Evolutionary conservation across 78 protist species (phyloP).

Genomic region (Dictyostelium capitatum): DNA sequence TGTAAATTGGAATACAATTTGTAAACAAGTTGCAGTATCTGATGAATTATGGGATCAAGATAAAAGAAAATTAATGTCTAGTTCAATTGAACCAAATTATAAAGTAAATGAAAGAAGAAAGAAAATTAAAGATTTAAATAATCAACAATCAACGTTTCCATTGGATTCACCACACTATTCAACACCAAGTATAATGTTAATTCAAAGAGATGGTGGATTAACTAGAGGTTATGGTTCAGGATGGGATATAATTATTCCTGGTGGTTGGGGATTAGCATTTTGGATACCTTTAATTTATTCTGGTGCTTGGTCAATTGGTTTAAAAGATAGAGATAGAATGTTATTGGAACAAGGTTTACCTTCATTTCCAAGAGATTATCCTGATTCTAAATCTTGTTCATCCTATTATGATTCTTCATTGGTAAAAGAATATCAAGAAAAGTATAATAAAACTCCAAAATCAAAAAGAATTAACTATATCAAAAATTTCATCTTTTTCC

Average conservation of each 20-base stretch:
- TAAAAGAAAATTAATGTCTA: background rate
- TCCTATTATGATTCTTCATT: background rate
- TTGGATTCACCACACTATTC: background rate
- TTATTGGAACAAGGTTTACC: constrained; percentile 72
- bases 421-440: background rate
- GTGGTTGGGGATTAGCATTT: constrained; percentile 71
- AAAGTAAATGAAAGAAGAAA: constrained; percentile 46
- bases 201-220: constrained; percentile 75
- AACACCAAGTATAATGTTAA: constrained; percentile 36
- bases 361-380: constrained; percentile 60
- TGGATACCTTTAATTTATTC: constrained; percentile 73
- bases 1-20: constrained; percentile 26
- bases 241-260: constrained; percentile 80
- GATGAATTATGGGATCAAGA: constrained; percentile 2
- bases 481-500: constrained; percentile 43
- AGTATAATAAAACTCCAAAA: constrained; percentile 59
- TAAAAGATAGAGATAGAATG: constrained; percentile 56
- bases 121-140: constrained; percentile 19
- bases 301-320: constrained; percentile 79
- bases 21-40: constrained; percentile 30
- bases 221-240: constrained; percentile 77
- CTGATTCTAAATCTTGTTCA: constrained; percentile 15
- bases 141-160: background rate
- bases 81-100: constrained; percentile 10
- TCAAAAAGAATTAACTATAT: constrained; percentile 59